Conservation (phyloP, 2,329 filamentous ascomycete genomes). For the Colletotrichum sp. region DNA sequence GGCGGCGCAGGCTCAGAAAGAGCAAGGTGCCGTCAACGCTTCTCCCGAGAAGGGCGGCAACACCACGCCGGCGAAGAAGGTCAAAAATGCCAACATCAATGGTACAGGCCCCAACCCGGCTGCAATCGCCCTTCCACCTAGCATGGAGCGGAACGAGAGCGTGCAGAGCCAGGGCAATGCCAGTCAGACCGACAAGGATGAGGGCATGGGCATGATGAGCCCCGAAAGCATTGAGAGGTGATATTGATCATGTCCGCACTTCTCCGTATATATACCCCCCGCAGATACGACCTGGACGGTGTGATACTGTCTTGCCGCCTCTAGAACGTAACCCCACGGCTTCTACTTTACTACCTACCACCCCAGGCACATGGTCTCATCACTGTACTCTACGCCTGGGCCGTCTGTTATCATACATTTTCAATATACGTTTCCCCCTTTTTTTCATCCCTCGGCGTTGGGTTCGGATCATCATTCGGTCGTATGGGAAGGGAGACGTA, state of each 20-base stretch:
- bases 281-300: background rate
- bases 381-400: background rate
- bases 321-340: background rate
- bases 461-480: constrained; percentile 16
- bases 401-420: background rate
- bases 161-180: constrained; percentile 63
- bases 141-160: constrained; percentile 65
- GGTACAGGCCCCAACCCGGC: constrained; percentile 43
- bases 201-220: constrained; percentile 80
- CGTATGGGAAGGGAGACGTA: background rate
- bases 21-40: constrained; percentile 39
- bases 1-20: constrained; percentile 57
- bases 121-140: constrained; percentile 43
- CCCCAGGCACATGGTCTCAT: background rate
- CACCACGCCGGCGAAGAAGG: constrained; percentile 57
- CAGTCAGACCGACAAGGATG: constrained; percentile 72
- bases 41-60: constrained; percentile 39
- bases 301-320: background rate
- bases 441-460: constrained; percentile 17
- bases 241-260: background rate
- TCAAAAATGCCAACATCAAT: constrained; percentile 45
- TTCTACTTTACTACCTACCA: background rate
- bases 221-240: constrained; percentile 72
- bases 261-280: constrained; percentile 4
- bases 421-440: constrained; percentile 7